Evolutionary conservation across 2,329 filamentous ascomycete genomes (phyloP), one percentile per base, ranked within the genome.

Genomic region (Ophiosphaerella narmari): DNA sequence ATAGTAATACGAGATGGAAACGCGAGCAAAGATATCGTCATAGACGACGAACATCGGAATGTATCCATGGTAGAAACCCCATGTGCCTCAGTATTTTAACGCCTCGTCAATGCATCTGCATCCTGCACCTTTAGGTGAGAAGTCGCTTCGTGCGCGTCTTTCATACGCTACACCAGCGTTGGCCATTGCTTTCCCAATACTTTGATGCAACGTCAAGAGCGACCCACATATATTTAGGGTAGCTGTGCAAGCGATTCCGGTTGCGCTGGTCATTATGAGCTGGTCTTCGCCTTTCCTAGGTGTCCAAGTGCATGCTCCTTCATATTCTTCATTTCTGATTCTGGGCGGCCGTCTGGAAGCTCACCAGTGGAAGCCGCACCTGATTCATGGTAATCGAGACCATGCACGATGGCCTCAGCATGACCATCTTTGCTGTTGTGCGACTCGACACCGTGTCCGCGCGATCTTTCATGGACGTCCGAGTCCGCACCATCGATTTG

Each of bases 281-380:
- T 65, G 21, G 46, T 50, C 40, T 58, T 60, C 45, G 54, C 54
- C 45, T 52, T 60, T 21, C 54, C 59, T 32, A 59, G 37, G 48
- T 72, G 70, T 2, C 68, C 68, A 18, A 74, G 39, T 4, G 44
- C 47, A 50, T 73, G 71, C 39, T 70, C 67, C 16, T 69, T 71
- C 2, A 65, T 62, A 16, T 65, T 63, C 42, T 72, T 67, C 60
- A 75, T 62, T 39, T 78, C 65, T 7, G 66, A 61, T 53, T 77
- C 74, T 9, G 74, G 72, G 21, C 62, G 61, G 2, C 77, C 76
- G 33, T 66, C 75, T 0, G 77, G 75, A 4, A 78, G 62, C n/a
- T 75, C 71, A n/a, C 65, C 58, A 1, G 76, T 78, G 0, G 68
- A 68, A 9, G 74, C 60, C n/a, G 61, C 60, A 7, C 60, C 61